Percentiles rank a stretch among this genome's conserved stretches.
Evolutionary conservation across 129 eudicot genomes (phyloP).

Genomic region (carrot (Daucus carota)): DH1_v3.0 NC_030382.2:45946001-45946500

Average conservation of each 20-base stretch:
- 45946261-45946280: constrained; percentile 82
- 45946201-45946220: constrained; percentile 7
- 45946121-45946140: constrained; percentile 58
- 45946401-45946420: neutral
- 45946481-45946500: neutral
- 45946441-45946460: neutral
- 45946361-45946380: constrained; percentile 4
- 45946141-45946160: constrained; percentile 63
- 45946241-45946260: neutral
- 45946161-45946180: constrained; percentile 67
- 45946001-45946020: constrained; percentile 82
- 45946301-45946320: constrained; percentile 88
- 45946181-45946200: constrained; percentile 13
- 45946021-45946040: constrained; percentile 84
- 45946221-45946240: neutral
- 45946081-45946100: constrained; percentile 77
- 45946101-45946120: constrained; percentile 76
- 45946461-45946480: neutral
- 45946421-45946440: neutral
- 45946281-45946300: constrained; percentile 97
- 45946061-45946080: constrained; percentile 78
- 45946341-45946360: constrained; percentile 82
- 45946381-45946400: neutral
- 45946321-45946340: constrained; percentile 89
- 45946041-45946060: constrained; percentile 85